Conservation (phyloP, 345 rosid species). For the Rhizophora mangle region DNA sequence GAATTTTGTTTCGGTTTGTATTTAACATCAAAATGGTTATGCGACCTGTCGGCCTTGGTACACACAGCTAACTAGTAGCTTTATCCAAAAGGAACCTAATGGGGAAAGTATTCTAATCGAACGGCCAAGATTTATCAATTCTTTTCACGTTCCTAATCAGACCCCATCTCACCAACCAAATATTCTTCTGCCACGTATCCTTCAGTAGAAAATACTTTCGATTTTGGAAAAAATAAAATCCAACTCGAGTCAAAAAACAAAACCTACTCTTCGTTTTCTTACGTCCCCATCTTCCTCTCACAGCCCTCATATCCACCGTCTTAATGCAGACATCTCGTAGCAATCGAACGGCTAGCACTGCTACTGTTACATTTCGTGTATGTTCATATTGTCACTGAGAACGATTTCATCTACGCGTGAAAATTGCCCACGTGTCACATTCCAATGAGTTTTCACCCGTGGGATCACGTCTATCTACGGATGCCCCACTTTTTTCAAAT, state of each 20-base stretch:
- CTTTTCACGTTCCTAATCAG: neutral
- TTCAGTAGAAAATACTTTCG: neutral
- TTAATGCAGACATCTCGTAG: neutral
- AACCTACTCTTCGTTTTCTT: neutral
- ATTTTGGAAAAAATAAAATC: no score
- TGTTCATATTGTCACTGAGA: neutral
- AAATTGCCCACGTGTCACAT: conserved; percentile 25
- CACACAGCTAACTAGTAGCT: neutral
- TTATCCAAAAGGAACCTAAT: neutral
- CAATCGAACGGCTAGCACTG: neutral
- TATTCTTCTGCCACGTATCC: neutral
- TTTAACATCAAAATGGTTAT: no score
- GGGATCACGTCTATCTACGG: conserved; percentile 19
- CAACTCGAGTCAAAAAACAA: neutral
- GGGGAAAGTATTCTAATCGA: neutral
- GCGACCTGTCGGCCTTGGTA: no score
- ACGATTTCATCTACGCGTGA: conserved; percentile 7
- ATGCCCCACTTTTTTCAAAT: conserved; percentile 19
- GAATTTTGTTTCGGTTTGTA: no score
- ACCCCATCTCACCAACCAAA: neutral
- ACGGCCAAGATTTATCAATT: neutral
- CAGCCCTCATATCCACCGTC: neutral
- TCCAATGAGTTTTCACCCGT: conserved; percentile 17
- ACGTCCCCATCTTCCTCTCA: no score
- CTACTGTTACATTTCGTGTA: neutral